phyloP scores from a whole-genome alignment of 805 yeast genomes.

The Scheffersomyces stipitis region DNA sequence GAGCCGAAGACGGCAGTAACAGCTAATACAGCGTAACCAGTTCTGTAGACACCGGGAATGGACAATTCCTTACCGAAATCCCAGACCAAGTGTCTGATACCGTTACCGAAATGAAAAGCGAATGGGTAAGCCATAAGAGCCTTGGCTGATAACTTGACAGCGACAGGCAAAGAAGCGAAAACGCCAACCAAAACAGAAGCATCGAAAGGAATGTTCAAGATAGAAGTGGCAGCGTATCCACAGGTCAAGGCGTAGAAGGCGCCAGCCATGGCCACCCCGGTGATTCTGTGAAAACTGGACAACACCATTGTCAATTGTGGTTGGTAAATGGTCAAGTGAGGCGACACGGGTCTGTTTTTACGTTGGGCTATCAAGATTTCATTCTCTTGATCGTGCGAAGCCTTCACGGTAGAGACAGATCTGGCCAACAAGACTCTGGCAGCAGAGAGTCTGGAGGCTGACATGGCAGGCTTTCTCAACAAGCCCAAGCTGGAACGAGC shows the following conservation, averaged over 20 bases:
- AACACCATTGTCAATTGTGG: conserved; percentile 85
- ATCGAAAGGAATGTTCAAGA: conserved; percentile 56
- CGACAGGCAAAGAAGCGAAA: conserved; percentile 64
- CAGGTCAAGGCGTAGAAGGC: conserved; percentile 77
- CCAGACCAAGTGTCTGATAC: conserved; percentile 93
- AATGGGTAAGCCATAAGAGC: conserved; percentile 77
- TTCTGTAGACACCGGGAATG: conserved; percentile 84
- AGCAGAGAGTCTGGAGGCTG: conserved; percentile 5
- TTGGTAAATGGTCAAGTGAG: conserved; percentile 86
- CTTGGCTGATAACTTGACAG: conserved; percentile 63
- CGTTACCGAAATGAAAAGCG: conserved; percentile 82
- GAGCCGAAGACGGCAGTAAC: conserved; percentile 59
- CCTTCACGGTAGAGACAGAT: conserved; percentile 35
- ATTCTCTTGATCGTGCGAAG: conserved; percentile 64
- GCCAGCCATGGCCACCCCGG: conserved; percentile 80
- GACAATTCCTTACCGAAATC: conserved; percentile 81
- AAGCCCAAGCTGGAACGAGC: conserved; percentile 35
- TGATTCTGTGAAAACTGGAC: conserved; percentile 81
- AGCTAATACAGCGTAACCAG: conserved; percentile 84
- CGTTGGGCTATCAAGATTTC: conserved; percentile 78
- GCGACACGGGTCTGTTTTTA: conserved; percentile 83
- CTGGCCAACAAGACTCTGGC: conserved; percentile 13
- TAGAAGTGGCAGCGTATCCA: conserved; percentile 68
- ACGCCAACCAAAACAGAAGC: conserved; percentile 51
- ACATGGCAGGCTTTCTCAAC: conserved; percentile 16